Base-by-base conservation (phyloP, 306 rosid species). In the Purshia tridentata region DNA sequence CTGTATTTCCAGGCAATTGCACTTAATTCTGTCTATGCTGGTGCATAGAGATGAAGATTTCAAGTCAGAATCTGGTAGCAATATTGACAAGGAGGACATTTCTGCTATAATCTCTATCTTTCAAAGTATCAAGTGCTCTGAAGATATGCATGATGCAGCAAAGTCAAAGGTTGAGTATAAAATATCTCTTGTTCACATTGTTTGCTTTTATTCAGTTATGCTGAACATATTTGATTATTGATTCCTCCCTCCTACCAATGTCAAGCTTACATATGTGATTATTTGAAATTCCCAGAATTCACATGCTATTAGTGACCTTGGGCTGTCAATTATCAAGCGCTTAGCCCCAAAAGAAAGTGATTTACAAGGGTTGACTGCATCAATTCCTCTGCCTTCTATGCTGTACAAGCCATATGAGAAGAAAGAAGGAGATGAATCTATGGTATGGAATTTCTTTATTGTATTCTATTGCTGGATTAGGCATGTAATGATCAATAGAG, bases 251-350 rank as follows among this genome's bases (percentile, higher is more conserved):
- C 35, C 1, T 29, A 2, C 65, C 35, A 19, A 6, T 71, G 19
- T 71, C 23, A 71, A 70, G 53, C 88, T 86, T 66, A 80, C 71
- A n/a, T 72, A 18, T 78, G 23, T 73, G 65, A 71, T 75, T 41
- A 63, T 71, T 75, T 77, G 76, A 69, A 47, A 69, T 83, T 78
- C 64, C 67, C 97, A 95, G 99, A 91, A 82, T 74, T 91, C 97
- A 56, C 85, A 84, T 84, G 98, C 96, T 74, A 87, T 95, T 73
- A 88, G 93, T 84, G 98, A 95, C 84, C 91, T 95, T 69, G 99
- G 97, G 54, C 76, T 91, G 75, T 86, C 96, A 76, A 87, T 92
- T 62, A 84, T 87, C 58, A 90, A 91, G 80, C 85, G 84, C 69
- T 51, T 95, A 62, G 84, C 80, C 72, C 80, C 67, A 73, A 88